Evolutionary conservation across 495 filamentous ascomycete species (phyloP).

Genomic region (Penicillium ucsense): DNA sequence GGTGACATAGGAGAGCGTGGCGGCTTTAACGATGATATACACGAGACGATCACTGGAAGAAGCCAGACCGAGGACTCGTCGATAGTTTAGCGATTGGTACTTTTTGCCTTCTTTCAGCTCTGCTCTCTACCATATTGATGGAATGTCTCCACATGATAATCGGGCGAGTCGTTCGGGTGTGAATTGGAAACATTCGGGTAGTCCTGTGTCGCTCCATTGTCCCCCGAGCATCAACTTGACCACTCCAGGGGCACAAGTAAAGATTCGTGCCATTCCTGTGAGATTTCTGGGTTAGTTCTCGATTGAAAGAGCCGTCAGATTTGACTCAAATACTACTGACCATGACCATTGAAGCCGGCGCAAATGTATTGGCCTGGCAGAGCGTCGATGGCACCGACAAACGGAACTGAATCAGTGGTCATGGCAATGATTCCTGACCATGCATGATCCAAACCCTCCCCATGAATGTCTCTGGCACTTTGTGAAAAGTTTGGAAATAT

Average conservation of each 20-base stretch:
- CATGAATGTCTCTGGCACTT: slow-evolving; percentile 2
- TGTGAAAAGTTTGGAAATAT: slow-evolving; percentile 11
- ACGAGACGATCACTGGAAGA: no score
- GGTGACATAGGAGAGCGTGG: no score
- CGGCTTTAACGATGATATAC: no score
- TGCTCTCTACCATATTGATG: slow-evolving; percentile 14
- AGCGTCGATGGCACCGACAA: slow-evolving; percentile 19
- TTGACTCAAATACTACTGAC: slow-evolving; percentile 1
- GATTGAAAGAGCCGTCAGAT: no score
- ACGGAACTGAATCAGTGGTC: slow-evolving; percentile 23
- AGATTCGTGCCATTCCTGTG: slow-evolving; percentile 25
- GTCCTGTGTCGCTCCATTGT: slow-evolving; percentile 14
- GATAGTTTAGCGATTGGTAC: not conserved
- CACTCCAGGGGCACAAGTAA: slow-evolving; percentile 22
- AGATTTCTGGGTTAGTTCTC: no score
- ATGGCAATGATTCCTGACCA: slow-evolving; percentile 28
- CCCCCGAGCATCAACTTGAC: slow-evolving; percentile 15
- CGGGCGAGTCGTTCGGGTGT: slow-evolving; percentile 9
- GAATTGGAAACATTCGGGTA: slow-evolving; percentile 24
- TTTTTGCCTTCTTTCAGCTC: not conserved
- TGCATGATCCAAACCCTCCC: slow-evolving; percentile 21
- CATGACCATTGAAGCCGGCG: slow-evolving; percentile 28
- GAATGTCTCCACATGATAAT: slow-evolving; percentile 9
- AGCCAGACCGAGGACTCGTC: no score
- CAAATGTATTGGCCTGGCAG: slow-evolving; percentile 24